phyloP scores from a whole-genome alignment of 345 rosid genomes.

The Psidium friedrichsthalianum region DNA sequence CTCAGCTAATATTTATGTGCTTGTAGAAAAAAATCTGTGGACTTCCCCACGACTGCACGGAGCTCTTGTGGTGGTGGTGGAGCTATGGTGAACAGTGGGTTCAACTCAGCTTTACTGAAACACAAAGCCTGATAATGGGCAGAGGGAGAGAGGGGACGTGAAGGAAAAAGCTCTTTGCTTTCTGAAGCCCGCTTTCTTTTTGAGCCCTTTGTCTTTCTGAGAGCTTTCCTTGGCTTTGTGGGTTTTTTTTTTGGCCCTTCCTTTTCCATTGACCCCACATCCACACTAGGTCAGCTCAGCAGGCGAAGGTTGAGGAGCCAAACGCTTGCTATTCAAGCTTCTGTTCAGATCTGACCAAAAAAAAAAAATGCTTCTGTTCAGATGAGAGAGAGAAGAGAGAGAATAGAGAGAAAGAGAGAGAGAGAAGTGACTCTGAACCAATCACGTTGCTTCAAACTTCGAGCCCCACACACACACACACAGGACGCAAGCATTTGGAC shows the following conservation, averaged over 20 bases:
- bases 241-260: background rate
- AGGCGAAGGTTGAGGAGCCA: background rate
- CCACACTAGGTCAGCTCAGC: background rate
- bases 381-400: background rate
- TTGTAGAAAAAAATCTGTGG: background rate
- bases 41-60: background rate
- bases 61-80: background rate
- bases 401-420: too few relatives aligned
- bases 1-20: background rate
- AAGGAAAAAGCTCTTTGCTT: constrained; percentile 48
- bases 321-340: background rate
- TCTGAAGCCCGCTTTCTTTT: constrained; percentile 53
- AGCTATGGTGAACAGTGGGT: background rate
- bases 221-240: background rate
- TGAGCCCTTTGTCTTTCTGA: constrained; percentile 27
- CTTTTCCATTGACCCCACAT: background rate
- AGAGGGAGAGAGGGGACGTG: constrained; percentile 1
- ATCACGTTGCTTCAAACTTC: constrained; percentile 20
- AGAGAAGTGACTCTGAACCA: constrained; percentile 11
- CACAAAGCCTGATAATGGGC: constrained; percentile 9
- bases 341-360: background rate
- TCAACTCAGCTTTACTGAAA: background rate
- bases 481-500: constrained; percentile 15
- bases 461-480: constrained; percentile 18
- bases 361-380: background rate